Evolutionary conservation across 306 rosid genomes (phyloP).

Genomic region (Hippophae gyantsensis): DNA sequence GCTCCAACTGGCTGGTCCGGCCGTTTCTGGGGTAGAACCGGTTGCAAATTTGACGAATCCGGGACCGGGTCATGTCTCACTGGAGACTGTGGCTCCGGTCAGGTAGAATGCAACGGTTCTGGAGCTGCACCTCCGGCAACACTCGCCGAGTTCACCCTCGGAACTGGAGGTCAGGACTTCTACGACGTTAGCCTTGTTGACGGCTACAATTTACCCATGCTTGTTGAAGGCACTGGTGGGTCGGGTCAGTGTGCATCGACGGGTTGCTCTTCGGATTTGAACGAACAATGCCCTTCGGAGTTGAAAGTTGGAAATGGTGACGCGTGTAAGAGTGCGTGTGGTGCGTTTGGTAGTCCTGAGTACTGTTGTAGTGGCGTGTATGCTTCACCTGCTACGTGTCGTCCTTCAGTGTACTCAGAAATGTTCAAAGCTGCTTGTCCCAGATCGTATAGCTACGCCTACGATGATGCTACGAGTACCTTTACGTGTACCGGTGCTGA

Average conservation of each 20-base stretch:
- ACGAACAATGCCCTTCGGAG: conserved; percentile 73
- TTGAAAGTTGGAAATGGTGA: conserved; percentile 46
- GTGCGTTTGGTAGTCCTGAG: conserved; percentile 80
- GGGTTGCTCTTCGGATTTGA: conserved; percentile 78
- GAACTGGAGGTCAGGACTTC: conserved; percentile 77
- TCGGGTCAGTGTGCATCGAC: conserved; percentile 68
- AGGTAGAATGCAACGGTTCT: conserved; percentile 73
- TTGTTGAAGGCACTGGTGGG: conserved; percentile 78
- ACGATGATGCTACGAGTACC: conserved; percentile 50
- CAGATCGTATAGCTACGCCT: conserved; percentile 50
- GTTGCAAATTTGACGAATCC: conserved; percentile 69
- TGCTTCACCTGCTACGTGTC: conserved; percentile 36
- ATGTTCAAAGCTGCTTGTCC: conserved; percentile 60
- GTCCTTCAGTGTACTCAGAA: conserved; percentile 50
- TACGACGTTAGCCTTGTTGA: conserved; percentile 95
- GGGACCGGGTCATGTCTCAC: conserved; percentile 68
- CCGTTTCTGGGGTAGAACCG: conserved; percentile 86
- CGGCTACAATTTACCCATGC: conserved; percentile 78
- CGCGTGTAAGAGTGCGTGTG: conserved; percentile 98
- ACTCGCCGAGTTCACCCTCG: conserved; percentile 85
- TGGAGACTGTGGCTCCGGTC: conserved; percentile 85
- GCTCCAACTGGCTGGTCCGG: conserved; percentile 99
- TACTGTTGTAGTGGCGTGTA: conserved; percentile 71
- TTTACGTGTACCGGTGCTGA: conserved; percentile 53
- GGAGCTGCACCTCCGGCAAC: conserved; percentile 92